These are phyloP conservation scores for Hemisphaericaspora subhashii DNA, from an alignment of 1,139 yeast genomes.

Conservation along the genomic window DNA sequence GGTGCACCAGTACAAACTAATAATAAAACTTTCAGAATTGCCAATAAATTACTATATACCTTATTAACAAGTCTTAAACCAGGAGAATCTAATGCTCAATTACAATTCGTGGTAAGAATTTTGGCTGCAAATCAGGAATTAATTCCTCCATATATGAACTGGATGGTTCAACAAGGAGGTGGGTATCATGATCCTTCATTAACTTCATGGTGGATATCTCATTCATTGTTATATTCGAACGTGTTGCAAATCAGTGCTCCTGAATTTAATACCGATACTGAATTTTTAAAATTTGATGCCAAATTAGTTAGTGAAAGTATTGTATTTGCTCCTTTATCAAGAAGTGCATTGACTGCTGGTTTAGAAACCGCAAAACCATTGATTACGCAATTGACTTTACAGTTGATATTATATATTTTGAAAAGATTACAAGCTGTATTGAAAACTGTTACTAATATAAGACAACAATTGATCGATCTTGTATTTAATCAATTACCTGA, in stretches of 20 bases:
- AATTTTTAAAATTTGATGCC: slow-evolving; percentile 17
- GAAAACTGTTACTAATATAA: slow-evolving; percentile 28
- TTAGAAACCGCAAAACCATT: slow-evolving; percentile 53
- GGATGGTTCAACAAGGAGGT: slow-evolving; percentile 52
- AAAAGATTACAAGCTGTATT: slow-evolving; percentile 48
- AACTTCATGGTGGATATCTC: slow-evolving; percentile 82
- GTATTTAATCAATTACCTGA: slow-evolving; percentile 34
- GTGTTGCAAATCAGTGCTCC: slow-evolving; percentile 60
- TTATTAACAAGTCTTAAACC: slow-evolving; percentile 71
- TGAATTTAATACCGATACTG: slow-evolving; percentile 11
- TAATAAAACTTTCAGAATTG: slow-evolving; percentile 52
- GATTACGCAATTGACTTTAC: slow-evolving; percentile 66
- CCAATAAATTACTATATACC: slow-evolving; percentile 67
- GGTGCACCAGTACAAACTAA: slow-evolving; percentile 39
- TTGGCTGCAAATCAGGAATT: slow-evolving; percentile 64
- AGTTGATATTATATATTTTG: slow-evolving; percentile 55
- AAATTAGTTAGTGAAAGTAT: slow-evolving; percentile 50
- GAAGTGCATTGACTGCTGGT: slow-evolving; percentile 57
- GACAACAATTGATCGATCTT: slow-evolving; percentile 30
- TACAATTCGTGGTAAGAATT: slow-evolving; percentile 54
- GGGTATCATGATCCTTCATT: slow-evolving; percentile 71
- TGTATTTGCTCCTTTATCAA: slow-evolving; percentile 67
- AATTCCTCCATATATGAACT: slow-evolving; percentile 67
- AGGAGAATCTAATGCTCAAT: slow-evolving; percentile 70
- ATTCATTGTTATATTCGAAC: slow-evolving; percentile 59